Evolutionary conservation across 306 rosid genomes (phyloP).

Genomic region (Cucumis cinereus): DNA sequence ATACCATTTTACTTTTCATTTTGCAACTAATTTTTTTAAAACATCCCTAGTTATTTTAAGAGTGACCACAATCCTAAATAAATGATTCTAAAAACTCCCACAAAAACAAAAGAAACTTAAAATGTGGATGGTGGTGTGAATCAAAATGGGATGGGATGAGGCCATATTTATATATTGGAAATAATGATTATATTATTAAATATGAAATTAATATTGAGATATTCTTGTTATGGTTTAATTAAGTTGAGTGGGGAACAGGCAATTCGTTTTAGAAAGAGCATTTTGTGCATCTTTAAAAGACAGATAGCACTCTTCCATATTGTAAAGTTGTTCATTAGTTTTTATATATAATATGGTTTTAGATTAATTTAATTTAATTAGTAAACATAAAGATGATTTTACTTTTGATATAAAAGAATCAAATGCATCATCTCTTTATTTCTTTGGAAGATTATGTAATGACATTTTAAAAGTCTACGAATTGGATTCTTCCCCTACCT

Average conservation of each 20-base stretch:
- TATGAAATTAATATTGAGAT: neutral
- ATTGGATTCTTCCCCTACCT: neutral
- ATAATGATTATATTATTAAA: neutral
- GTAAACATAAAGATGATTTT: neutral
- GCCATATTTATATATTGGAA: neutral
- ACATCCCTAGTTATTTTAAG: too few relatives aligned
- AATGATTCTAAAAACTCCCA: too few relatives aligned
- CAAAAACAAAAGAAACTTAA: too few relatives aligned
- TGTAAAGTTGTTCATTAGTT: neutral
- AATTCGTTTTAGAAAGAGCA: neutral
- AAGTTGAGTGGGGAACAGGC: neutral
- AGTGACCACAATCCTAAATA: too few relatives aligned
- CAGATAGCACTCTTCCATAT: neutral
- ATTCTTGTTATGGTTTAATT: neutral
- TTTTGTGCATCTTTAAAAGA: slow-evolving; percentile 2
- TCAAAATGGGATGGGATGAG: too few relatives aligned
- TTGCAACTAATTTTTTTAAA: too few relatives aligned
- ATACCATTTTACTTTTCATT: too few relatives aligned
- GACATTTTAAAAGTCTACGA: neutral
- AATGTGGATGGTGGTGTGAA: neutral
- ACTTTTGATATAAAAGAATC: neutral
- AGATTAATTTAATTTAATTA: neutral
- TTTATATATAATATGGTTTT: neutral
- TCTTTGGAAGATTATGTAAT: neutral
- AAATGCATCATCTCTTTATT: neutral